Evolutionary conservation across 179 eudicot genomes (phyloP).

Genomic region (Spergularia azorica): DNA sequence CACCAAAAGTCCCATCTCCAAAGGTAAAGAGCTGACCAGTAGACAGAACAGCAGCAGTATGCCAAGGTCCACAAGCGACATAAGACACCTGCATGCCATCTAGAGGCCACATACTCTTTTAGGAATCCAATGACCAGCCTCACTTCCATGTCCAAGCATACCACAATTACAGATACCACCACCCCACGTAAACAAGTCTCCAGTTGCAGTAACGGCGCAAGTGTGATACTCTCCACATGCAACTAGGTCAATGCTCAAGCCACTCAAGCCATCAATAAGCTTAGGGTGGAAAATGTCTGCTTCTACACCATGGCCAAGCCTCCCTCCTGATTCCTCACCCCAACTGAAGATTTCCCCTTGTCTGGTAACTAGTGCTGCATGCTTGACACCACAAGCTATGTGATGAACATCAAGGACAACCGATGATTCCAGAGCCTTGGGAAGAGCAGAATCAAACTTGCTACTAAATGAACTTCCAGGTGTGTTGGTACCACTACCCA

Average conservation of each 20-base stretch:
- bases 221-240: conserved; percentile 91
- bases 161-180: conserved; percentile 66
- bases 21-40: conserved; percentile 79
- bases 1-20: conserved; percentile 98
- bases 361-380: conserved; percentile 77
- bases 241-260: conserved; percentile 58
- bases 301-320: conserved; percentile 93
- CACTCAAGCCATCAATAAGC: conserved; percentile 59
- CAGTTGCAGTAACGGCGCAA: conserved; percentile 73
- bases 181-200: conserved; percentile 92
- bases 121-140: conserved; percentile 75
- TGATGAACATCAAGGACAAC: conserved; percentile 73
- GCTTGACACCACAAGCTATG: conserved; percentile 79
- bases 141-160: conserved; percentile 81
- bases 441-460: conserved; percentile 61
- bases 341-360: conserved; percentile 90
- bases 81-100: conserved; percentile 63
- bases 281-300: conserved; percentile 73
- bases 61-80: conserved; percentile 96
- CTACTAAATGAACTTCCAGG: conserved; percentile 36
- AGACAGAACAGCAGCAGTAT: conserved; percentile 76
- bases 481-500: conserved; percentile 63
- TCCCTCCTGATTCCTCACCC: conserved; percentile 96
- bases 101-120: conserved; percentile 65
- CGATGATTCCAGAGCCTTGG: conserved; percentile 74